Base-by-base conservation (phyloP, 441 rosid genomes). In the Croton setiger region DNA sequence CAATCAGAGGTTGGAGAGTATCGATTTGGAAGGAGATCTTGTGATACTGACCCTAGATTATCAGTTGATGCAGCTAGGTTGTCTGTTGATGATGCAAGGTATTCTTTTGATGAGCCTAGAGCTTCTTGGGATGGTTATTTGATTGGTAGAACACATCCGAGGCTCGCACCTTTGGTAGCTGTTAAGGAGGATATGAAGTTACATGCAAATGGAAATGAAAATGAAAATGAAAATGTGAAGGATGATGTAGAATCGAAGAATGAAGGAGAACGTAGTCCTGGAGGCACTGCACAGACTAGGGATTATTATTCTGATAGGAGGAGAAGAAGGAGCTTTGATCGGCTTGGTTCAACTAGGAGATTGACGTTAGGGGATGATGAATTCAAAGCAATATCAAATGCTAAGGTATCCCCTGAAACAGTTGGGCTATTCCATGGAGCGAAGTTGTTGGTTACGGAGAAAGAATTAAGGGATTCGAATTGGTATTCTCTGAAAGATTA, bases 1-100 rank as follows among this genome's bases (percentile, higher is more conserved):
- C 99, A 92, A 70, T 92, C 99, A n/a, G 99, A 92, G 86, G 81
- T 90, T 60, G 99, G 93, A 14, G 99, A 90, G 64, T 95, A 92
- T 56, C 97, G 93, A 39, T 85, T 82, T 60, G 98, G 99, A 18
- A 79, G 99, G 79, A 83, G 95, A 69, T 95, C 99, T 31, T 95
- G 99, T 63, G 99, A 95, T 45, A 89, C 98, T 14, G 99, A 95
- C 69, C 97, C 97, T 7, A 76, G 99, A 66, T 90, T 90, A 76
- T 95, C 99, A 0, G 83, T 90, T 4, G 98, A 94, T 61, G 85
- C 88, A 3, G 90, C 86, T 3, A 76, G 97, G 72, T 76, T 89
- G 74, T 91, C 97, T 8, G 67, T 87, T 2, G 97, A 92, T 71
- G 98, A 87, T 64, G 87, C 91, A 4, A 77, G 93, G 36, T 84